Base-by-base conservation (phyloP, 225 moss, liverwort and hornwort genomes). In the Sphagnum contortum region DNA sequence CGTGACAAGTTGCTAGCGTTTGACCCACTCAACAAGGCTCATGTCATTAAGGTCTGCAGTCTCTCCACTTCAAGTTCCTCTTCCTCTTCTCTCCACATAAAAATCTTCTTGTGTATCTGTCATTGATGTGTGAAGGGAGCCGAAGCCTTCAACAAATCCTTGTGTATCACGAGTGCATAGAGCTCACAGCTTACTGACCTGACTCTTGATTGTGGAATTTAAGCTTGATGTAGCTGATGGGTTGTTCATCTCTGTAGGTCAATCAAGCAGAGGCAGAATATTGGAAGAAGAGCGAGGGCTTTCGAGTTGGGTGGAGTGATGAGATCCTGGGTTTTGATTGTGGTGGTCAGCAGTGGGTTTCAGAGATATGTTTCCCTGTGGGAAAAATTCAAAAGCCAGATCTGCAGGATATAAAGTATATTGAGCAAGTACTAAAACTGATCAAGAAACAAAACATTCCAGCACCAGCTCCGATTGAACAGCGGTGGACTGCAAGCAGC, bases 331-430 rank as follows among this genome's bases (percentile, higher is more conserved):
- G 98, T 44, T 98, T 98, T 65, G 98, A 98, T 61, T 98, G 98
- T 64, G 98, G 98, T 65, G 98, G 98, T 46, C 76, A 93, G 77
- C 98, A 98, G 77, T 98, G 98, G 98, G 98, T 98, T 59, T 93
- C 98, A 9, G 98, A 98, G 73, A 72, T 87, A 60, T 79, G 87
- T 58, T 93, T 98, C 59, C 89, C 92, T 57, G 72, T 77, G 50
- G 98, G 98, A 45, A 91, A 85, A 4, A 65, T 87, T 48, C 80
- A 81, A 48, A 83, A 84, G 44, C 98, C 98, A 49, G 70, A 82
- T 72, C 73, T 91, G 83, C 85, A 82, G 50, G 98, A 98, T 68
- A 50, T 98, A 60, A 87, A 85, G 76, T 98, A 72, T 45, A 69
- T 98, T 12, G 92, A 87, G 74, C 74, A 92, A 63, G 68, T 93